These are phyloP conservation scores for Nannizziopsis barbatae DNA, from an alignment of 2,329 filamentous ascomycete species.

Conservation along the genomic window DNA sequence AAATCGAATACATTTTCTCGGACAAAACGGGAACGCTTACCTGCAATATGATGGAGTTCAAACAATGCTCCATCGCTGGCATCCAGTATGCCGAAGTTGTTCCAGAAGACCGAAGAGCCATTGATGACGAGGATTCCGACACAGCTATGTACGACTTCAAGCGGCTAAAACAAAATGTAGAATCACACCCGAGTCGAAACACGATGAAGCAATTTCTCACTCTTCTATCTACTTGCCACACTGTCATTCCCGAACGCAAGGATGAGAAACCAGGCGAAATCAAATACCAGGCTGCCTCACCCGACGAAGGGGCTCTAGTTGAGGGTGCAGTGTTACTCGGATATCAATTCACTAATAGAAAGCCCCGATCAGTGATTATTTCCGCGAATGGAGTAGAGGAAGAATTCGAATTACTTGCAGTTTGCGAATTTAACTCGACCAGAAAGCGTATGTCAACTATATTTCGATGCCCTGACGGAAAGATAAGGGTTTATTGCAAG, in stretches of 20 bases:
- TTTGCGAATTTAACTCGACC: conserved; percentile 99
- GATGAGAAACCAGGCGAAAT: conserved; percentile 69
- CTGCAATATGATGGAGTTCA: conserved; percentile 99
- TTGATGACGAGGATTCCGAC: conserved; percentile 58
- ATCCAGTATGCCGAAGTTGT: conserved; percentile 90
- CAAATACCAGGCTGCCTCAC: conserved; percentile 96
- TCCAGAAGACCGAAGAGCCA: conserved; percentile 76
- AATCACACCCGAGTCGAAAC: conserved; percentile 47
- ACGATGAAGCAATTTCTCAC: conserved; percentile 74
- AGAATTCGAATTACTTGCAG: conserved; percentile 83
- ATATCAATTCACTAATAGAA: conserved; percentile 82
- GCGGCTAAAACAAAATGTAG: conserved; percentile 57
- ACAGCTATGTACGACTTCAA: conserved; percentile 78
- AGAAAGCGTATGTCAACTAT: conserved; percentile 97
- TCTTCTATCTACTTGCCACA: conserved; percentile 83
- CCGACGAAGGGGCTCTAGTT: conserved; percentile 92
- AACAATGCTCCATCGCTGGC: conserved; percentile 83
- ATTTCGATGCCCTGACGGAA: conserved; percentile 90
- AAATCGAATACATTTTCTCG: conserved; percentile 97
- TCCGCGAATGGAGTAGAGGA: conserved; percentile 58
- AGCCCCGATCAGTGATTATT: conserved; percentile 79
- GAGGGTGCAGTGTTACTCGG: conserved; percentile 77
- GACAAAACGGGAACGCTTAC: conserved; percentile 96
- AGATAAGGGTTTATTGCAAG: conserved; percentile 87
- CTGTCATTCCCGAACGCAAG: conserved; percentile 83